A percentile compares a stretch with the other conserved stretches of the same genome.
Conservation (phyloP, 306 rosid species). For the Vicia sativa region DNA sequence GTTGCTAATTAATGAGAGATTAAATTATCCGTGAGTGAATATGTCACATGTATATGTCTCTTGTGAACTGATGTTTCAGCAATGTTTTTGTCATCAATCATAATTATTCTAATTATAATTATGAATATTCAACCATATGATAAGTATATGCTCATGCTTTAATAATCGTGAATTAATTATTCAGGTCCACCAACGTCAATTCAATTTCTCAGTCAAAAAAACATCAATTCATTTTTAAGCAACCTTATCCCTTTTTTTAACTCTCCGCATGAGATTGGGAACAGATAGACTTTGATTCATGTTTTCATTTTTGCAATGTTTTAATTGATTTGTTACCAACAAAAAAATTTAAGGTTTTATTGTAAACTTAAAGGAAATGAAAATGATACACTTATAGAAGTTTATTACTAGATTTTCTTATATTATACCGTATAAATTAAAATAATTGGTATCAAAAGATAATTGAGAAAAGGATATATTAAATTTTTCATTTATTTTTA, state of each 20-base stretch:
- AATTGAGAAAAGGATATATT: background rate
- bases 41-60: conserved; percentile 50
- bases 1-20: conserved; percentile 4
- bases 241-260: background rate
- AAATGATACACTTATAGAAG: background rate
- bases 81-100: conserved; percentile 33
- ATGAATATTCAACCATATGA: conserved; percentile 35
- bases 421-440: background rate
- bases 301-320: too few relatives aligned
- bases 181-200: conserved; percentile 23
- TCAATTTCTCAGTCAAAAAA: conserved; percentile 12
- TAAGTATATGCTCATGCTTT: conserved; percentile 40
- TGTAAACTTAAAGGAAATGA: background rate
- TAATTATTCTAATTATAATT: conserved; percentile 36
- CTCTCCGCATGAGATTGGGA: too few relatives aligned
- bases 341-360: too few relatives aligned
- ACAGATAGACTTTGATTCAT: too few relatives aligned
- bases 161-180: conserved; percentile 30
- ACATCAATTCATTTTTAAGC: conserved; percentile 26
- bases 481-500: background rate
- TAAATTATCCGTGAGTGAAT: conserved; percentile 39
- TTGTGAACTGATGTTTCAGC: conserved; percentile 30
- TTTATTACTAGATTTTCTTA: background rate
- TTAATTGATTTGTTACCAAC: too few relatives aligned
- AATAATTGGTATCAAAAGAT: too few relatives aligned